These are phyloP conservation scores for Bipolaris oryzae DNA, from an alignment of 2,329 filamentous ascomycete species.

Conservation along the genomic window DNA sequence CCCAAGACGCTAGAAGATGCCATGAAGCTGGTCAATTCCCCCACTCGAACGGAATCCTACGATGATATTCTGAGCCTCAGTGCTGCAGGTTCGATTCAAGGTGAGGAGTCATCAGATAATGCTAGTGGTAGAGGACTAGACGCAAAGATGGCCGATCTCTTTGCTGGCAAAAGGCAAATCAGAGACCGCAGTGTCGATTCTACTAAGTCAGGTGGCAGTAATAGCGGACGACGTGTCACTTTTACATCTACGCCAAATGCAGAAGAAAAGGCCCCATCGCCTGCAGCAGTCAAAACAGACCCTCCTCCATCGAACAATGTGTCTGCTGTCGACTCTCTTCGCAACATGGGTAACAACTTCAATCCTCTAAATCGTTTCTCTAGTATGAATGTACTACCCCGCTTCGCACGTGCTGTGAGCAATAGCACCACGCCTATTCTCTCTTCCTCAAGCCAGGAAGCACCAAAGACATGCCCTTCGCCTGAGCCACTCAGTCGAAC, in stretches of 20 bases:
- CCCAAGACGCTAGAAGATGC: slow-evolving; percentile 95
- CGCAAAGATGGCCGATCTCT: slow-evolving; percentile 68
- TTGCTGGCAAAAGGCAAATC: slow-evolving; percentile 67
- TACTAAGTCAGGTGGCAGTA: slow-evolving; percentile 65
- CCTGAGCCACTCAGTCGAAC: slow-evolving; percentile 25
- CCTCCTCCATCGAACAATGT: slow-evolving; percentile 45
- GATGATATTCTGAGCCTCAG: slow-evolving; percentile 60
- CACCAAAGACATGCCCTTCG: slow-evolving; percentile 34
- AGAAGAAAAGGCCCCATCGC: slow-evolving; percentile 33
- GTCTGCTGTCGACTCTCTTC: slow-evolving; percentile 79
- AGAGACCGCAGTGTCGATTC: slow-evolving; percentile 83
- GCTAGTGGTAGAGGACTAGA: slow-evolving; percentile 54
- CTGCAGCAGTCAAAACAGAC: slow-evolving; percentile 34
- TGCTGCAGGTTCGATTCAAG: slow-evolving; percentile 60
- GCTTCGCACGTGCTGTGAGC: slow-evolving; percentile 68
- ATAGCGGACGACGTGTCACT: slow-evolving; percentile 64
- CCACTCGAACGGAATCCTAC: slow-evolving; percentile 55
- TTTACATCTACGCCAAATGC: slow-evolving; percentile 46
- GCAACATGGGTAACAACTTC: slow-evolving; percentile 77
- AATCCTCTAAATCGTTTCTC: slow-evolving; percentile 83
- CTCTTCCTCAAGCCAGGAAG: slow-evolving; percentile 47
- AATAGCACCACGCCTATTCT: slow-evolving; percentile 49
- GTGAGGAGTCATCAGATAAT: slow-evolving; percentile 47
- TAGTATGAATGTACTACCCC: slow-evolving; percentile 74
- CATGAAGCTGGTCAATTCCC: slow-evolving; percentile 81